These are phyloP conservation scores for Lepidopterella palustris DNA, from an alignment of 495 filamentous ascomycete genomes.

Conservation along the genomic window DNA sequence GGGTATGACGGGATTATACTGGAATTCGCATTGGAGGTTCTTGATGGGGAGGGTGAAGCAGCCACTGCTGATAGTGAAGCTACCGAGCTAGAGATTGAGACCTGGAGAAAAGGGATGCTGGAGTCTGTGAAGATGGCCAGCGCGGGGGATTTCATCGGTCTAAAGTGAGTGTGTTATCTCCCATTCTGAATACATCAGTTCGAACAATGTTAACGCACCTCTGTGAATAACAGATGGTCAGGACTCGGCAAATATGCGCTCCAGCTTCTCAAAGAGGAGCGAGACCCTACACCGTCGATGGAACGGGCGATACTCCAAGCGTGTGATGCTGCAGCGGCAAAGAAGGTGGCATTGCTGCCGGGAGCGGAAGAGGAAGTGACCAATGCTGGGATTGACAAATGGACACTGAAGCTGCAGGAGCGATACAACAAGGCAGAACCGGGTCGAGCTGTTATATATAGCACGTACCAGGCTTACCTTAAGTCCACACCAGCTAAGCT, in stretches of 20 bases:
- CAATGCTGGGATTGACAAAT: slow-evolving; percentile 77
- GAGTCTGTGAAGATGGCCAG: slow-evolving; percentile 68
- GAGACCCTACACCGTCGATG: slow-evolving; percentile 6
- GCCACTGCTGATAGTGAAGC: slow-evolving; percentile 27
- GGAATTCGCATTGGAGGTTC: slow-evolving; percentile 68
- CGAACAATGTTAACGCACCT: slow-evolving; percentile 11
- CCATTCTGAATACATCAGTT: background rate
- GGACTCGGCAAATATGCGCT: slow-evolving; percentile 73
- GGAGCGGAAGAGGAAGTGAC: slow-evolving; percentile 83
- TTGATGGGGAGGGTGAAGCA: slow-evolving; percentile 47
- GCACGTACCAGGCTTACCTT: slow-evolving; percentile 80
- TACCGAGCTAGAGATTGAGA: slow-evolving; percentile 53
- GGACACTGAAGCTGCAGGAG: slow-evolving; percentile 73
- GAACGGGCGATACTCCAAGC: slow-evolving; percentile 60
- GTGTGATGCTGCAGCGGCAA: slow-evolving; percentile 66
- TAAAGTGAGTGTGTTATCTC: slow-evolving; percentile 54
- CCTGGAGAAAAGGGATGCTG: slow-evolving; percentile 68
- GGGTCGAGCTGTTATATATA: slow-evolving; percentile 59
- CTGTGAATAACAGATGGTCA: slow-evolving; percentile 60
- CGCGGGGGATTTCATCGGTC: slow-evolving; percentile 74
- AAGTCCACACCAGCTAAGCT: slow-evolving; percentile 61
- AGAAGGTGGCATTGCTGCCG: slow-evolving; percentile 70
- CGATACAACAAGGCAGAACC: slow-evolving; percentile 57
- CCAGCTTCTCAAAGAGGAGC: slow-evolving; percentile 47
- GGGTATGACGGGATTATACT: slow-evolving; percentile 75